These are phyloP conservation scores for Cystobasidium pallidum DNA, from an alignment of 1,284 basidiomycete genomes.

Conservation along the genomic window DNA sequence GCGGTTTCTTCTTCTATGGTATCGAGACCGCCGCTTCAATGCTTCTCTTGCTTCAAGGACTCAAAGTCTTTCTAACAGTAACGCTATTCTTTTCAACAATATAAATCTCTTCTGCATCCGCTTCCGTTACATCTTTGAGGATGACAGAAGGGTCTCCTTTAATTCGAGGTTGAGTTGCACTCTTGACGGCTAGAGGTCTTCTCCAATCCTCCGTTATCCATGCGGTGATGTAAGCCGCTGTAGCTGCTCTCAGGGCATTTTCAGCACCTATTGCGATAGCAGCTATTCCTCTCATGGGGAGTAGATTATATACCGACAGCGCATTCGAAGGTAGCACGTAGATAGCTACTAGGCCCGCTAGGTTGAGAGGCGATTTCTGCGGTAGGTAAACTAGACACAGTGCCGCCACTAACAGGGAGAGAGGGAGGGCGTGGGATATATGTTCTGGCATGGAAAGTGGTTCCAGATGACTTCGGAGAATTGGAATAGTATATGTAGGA, in stretches of 20 bases:
- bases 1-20: too few relatives aligned
- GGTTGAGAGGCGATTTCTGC: constrained; percentile 21
- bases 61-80: constrained; percentile 24
- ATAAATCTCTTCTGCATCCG: constrained; percentile 18
- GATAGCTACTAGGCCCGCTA: constrained; percentile 33
- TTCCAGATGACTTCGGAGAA: constrained; percentile 45
- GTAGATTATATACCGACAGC: constrained; percentile 47
- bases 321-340: constrained; percentile 40
- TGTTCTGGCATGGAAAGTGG: constrained; percentile 47
- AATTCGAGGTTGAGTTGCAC: background rate
- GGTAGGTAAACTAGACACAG: constrained; percentile 33
- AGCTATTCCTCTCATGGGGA: constrained; percentile 45
- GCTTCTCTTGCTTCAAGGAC: constrained; percentile 15
- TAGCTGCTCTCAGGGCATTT: constrained; percentile 43
- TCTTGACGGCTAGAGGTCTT: constrained; percentile 24
- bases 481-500: constrained; percentile 48
- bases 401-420: constrained; percentile 40
- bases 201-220: constrained; percentile 45
- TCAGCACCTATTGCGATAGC: constrained; percentile 39
- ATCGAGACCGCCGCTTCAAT: background rate
- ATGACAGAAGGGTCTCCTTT: constrained; percentile 12
- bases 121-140: constrained; percentile 38
- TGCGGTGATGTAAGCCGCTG: constrained; percentile 31
- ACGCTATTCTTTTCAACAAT: constrained; percentile 41
- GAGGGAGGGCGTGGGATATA: constrained; percentile 46